Base-by-base conservation (phyloP, 129 eudicot species). In the Cynara cardunculus region DNA sequence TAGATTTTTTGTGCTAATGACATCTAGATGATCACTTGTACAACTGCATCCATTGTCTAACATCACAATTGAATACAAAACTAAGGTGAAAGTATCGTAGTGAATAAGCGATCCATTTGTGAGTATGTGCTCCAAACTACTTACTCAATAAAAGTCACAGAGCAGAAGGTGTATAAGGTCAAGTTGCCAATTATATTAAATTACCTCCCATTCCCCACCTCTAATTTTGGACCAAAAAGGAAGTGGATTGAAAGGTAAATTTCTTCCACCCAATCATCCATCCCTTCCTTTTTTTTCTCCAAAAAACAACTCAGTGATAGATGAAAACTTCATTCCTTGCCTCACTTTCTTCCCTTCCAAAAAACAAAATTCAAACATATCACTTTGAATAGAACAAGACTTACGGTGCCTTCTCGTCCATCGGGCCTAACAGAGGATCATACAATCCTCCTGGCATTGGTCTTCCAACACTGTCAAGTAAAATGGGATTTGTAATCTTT, bases 381-480 rank as follows among this genome's bases (percentile, higher is more conserved):
- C 1, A 6, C 14, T n/a, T 56, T 0, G 37, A 13, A 22, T 1
- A 25, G 3, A 14, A 66, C 2, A 28, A 66, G 26, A 85, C 96
- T 89, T 87, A 93, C 98, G 53, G 37, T 46, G 85, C 85, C 22
- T 25, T 35, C 3, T 89, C 90, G 44, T 89, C 91, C 24, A 85
- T 66, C 1, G 97, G 94, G 24, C 99, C 99, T 83, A 95, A 71
- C 14, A 87, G 86, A 22, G 97, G 92, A 80, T 95, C 99, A 87
- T 95, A 92, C 13, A 95, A 89, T 39, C 99, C 97, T 44, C 89
- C 97, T 24, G 88, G 88, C 74, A 85, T 77, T 49, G 98, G 98
- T 72, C 85, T 82, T 59, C 85, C 85, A 69, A 89, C 74, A 44
- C 65, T 68, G 49, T 87, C 89, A 8, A 90, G 83, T 76, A 92